phyloP scores from a whole-genome alignment of 768 basidiomycete species.

The Galerina marginata region DNA sequence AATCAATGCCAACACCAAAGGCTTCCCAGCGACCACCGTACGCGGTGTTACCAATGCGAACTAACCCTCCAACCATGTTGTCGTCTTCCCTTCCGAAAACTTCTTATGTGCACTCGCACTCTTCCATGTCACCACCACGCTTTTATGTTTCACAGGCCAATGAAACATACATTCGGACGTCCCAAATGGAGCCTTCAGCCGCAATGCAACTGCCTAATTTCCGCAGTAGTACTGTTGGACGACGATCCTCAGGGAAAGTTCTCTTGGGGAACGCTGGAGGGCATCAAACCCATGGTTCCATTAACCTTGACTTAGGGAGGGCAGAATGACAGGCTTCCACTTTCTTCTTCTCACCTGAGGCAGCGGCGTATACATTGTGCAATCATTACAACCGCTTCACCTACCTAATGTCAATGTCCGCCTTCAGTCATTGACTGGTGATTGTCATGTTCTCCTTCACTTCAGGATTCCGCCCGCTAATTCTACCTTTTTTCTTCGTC shows the following conservation, averaged over 20 bases:
- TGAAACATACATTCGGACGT: constrained; percentile 47
- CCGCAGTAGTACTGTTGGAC: constrained; percentile 26
- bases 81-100: constrained; percentile 23
- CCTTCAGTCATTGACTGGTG: too few species aligned
- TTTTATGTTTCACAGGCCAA: constrained; percentile 41
- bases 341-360: too few species aligned
- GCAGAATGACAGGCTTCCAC: too few species aligned
- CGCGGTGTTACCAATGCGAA: constrained; percentile 12
- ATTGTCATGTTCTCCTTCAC: too few species aligned
- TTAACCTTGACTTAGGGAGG: constrained; percentile 3
- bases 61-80: background rate
- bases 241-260: constrained; percentile 23
- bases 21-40: constrained; percentile 19
- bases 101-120: constrained; percentile 24
- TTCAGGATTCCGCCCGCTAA: too few species aligned
- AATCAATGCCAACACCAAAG: constrained; percentile 30
- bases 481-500: too few species aligned
- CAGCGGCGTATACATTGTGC: too few species aligned
- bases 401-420: too few species aligned
- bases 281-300: background rate
- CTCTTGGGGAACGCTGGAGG: background rate
- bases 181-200: constrained; percentile 60
- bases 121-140: constrained; percentile 39
- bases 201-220: constrained; percentile 52
- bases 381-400: too few species aligned